Base-by-base conservation (phyloP, 2,329 filamentous ascomycete species). In the Pyricularia sp. region DNA sequence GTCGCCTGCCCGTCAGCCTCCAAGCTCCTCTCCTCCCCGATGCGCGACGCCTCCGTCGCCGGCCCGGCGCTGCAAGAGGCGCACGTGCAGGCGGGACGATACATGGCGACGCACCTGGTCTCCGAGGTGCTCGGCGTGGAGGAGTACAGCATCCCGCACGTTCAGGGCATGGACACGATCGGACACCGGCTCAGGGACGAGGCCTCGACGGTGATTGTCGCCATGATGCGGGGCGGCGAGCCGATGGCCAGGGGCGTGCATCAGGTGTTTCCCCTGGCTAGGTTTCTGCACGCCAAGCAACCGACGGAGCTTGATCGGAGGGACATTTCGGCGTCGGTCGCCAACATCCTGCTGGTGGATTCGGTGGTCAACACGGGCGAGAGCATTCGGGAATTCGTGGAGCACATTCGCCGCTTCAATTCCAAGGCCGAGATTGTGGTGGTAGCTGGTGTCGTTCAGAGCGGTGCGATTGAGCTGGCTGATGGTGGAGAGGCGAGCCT, bases 151-250 rank as follows among this genome's bases (percentile, higher is more conserved):
- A 64, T 64, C 9, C 11, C 23, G 14, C 61, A 64, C 14, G 61
- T 64, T 11, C 61, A 64, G 61, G 61, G 25, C 3, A 4, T 20
- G 17, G 17, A 6, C 61, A 64, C 61, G 14, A 9, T 28, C 28
- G 61, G 61, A 20, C 78, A 84, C 72, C 80, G 77, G 9, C 77
- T 90, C 1, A 69, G 63, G 0, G 30, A 82, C 68, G 86, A 90
- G 73, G 9, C 76, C 1, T 68, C 77, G 10, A 89, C 85, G 0
- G 69, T 80, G 0, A 88, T 90, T 65, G 77, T 89, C 0, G 79
- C 86, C 0, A 71, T 90, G n/a, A 90, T 90, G 86, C 84, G 86
- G 10, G 86, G 84, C 1, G 87, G 87, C 10, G 86, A 89, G 71
- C 80, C 86, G 0, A 86, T 90, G 84, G 88, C 88, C 0, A 74